Base-by-base conservation (phyloP, 305 asterid species). In the Solanum hybrid region DNA sequence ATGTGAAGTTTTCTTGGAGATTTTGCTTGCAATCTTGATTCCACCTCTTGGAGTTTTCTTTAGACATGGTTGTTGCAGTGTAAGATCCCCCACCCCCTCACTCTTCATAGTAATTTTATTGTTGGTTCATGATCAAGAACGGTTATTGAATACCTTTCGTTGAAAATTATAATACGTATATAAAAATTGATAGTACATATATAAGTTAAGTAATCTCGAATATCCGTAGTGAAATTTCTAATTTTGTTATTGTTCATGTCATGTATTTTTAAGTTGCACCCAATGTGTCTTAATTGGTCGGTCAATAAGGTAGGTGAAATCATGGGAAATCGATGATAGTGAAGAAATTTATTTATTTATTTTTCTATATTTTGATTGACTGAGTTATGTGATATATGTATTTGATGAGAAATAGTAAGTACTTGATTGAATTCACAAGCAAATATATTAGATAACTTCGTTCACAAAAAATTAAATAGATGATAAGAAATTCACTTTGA, bases 41-140 rank as follows among this genome's bases (percentile, higher is more conserved):
- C 95, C 95, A 60, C 94, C 95, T 2, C 82, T 93, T 38, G 95
- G 95, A 45, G 94, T 93, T 85, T 92, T 89, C 88, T 90, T 93
- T 22, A 93, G 94, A 77, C 89, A 91, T 71, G 93, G 93, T 56
- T 92, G 93, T 26, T 93, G 95, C 92, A 93, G 93, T 87, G 94
- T 93, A 91, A n/a, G 91, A 10, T 4, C 10, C 26, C 13, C n/a
- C 8, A 42, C n/a, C 64, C 64, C 8, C 13, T 17, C 32, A 11
- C 10, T 9, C 60, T 3, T 7, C 7, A 11, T 12, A 11, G 17
- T 79, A n/a, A 4, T 81, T 81, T 80, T 10, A 15, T 42, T 73
- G 1, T 27, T 0, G 11, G 4, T 29, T 75, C 5, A 31, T 31
- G 12, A 73, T 29, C 10, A 31, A 75, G 24, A 31, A 9, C 2